These are phyloP conservation scores for Paradendryphiella salina DNA, from an alignment of 2,329 filamentous ascomycete species.

Conservation along the genomic window DNA sequence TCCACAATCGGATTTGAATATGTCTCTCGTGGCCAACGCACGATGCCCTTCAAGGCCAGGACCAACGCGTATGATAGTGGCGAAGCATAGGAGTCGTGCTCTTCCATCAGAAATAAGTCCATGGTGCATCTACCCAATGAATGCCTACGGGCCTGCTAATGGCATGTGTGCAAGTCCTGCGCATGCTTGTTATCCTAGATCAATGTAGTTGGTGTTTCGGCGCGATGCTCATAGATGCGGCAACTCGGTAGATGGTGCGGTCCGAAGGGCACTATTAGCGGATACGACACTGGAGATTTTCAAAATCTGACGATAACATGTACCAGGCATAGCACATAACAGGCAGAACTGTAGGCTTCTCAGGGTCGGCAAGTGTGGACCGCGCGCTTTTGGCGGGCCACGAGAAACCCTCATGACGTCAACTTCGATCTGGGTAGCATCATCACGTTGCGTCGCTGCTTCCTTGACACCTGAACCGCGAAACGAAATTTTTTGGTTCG, in stretches of 20 bases:
- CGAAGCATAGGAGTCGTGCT: neutral
- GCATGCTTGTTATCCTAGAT: neutral
- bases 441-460: neutral
- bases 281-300: neutral
- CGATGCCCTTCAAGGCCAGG: neutral
- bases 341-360: neutral
- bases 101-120: neutral
- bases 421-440: neutral
- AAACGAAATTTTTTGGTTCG: too few relatives aligned
- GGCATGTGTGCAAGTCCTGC: neutral
- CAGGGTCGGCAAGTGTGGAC: neutral
- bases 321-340: neutral
- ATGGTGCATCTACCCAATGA: neutral
- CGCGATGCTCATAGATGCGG: neutral
- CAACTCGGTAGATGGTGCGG: neutral
- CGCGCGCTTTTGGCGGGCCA: neutral
- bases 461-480: too few relatives aligned
- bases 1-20: neutral
- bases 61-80: neutral
- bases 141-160: neutral
- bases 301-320: neutral
- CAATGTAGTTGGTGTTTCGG: neutral
- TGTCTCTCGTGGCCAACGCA: neutral
- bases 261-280: neutral
- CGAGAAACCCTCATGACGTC: neutral